A percentile compares a stretch with the other conserved stretches of the same genome.
These are phyloP conservation scores for Kuraishia hungarica DNA, from an alignment of 805 yeast genomes.

Conservation along the genomic window DNA sequence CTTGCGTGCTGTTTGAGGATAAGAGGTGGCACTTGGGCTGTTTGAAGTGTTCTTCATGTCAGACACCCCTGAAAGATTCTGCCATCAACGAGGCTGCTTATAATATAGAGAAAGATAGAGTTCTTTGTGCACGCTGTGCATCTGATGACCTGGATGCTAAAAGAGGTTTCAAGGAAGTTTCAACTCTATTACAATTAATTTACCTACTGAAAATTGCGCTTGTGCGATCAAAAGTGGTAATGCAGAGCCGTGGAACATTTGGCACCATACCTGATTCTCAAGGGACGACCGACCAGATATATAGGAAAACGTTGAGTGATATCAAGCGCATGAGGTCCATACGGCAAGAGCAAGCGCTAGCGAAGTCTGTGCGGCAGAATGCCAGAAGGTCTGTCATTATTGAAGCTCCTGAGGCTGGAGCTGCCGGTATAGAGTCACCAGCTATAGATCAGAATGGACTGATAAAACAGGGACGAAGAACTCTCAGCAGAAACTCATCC, in stretches of 20 bases:
- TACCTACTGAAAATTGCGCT: slow-evolving; percentile 79
- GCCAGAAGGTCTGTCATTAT: slow-evolving; percentile 61
- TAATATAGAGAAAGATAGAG: slow-evolving; percentile 24
- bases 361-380: slow-evolving; percentile 43
- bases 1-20: slow-evolving; percentile 55
- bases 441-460: slow-evolving; percentile 9
- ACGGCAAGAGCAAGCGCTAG: slow-evolving; percentile 54
- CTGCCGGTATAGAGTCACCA: slow-evolving; percentile 22
- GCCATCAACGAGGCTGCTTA: slow-evolving; percentile 39
- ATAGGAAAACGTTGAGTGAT: slow-evolving; percentile 64
- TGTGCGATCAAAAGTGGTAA: slow-evolving; percentile 58
- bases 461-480: not conserved
- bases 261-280: not conserved
- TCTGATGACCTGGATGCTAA: slow-evolving; percentile 37
- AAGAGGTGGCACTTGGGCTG: slow-evolving; percentile 81
- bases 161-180: slow-evolving; percentile 51
- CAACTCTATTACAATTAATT: slow-evolving; percentile 65
- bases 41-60: slow-evolving; percentile 57
- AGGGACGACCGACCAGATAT: slow-evolving; percentile 14
- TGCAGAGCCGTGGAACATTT: slow-evolving; percentile 25
- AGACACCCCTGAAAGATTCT: slow-evolving; percentile 25
- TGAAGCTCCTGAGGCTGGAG: slow-evolving; percentile 48
- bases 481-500: slow-evolving; percentile 15
- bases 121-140: slow-evolving; percentile 61
- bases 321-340: slow-evolving; percentile 68